phyloP scores from a whole-genome alignment of 2,329 filamentous ascomycete species.

The Akanthomyces dipterigenus region DNA sequence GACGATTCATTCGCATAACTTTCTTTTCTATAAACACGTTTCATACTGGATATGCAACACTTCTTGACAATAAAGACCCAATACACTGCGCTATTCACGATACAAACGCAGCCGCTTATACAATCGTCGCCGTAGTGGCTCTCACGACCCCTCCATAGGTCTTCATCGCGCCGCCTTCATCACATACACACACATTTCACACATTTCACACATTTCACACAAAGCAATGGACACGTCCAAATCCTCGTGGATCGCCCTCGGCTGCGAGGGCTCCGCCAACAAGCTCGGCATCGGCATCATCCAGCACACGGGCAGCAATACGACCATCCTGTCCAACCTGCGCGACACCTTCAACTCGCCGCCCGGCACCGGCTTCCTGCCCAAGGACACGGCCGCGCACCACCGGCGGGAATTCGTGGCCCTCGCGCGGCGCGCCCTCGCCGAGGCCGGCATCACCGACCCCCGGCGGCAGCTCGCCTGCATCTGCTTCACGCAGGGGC shows the following conservation, averaged over 20 bases:
- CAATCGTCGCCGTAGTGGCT: neutral
- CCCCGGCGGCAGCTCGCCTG: conserved; percentile 66
- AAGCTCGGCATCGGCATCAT: conserved; percentile 95
- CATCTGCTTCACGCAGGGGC: conserved; percentile 92
- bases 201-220: neutral
- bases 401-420: conserved; percentile 79
- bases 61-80: too few relatives aligned
- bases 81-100: too few relatives aligned
- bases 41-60: too few relatives aligned
- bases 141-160: neutral
- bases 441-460: conserved; percentile 52
- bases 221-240: conserved; percentile 21
- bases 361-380: conserved; percentile 88
- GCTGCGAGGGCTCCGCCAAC: conserved; percentile 88
- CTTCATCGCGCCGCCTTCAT: neutral
- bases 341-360: conserved; percentile 90
- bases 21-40: too few relatives aligned
- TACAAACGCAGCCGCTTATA: neutral
- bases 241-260: conserved; percentile 46
- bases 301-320: conserved; percentile 55
- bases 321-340: conserved; percentile 79
- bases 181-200: neutral
- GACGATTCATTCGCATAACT: too few relatives aligned
- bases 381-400: conserved; percentile 91
- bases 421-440: conserved; percentile 73